Evolutionary conservation across 2,329 filamentous ascomycete species (phyloP).

Genomic region (Pyrenochaeta sp.): DNA sequence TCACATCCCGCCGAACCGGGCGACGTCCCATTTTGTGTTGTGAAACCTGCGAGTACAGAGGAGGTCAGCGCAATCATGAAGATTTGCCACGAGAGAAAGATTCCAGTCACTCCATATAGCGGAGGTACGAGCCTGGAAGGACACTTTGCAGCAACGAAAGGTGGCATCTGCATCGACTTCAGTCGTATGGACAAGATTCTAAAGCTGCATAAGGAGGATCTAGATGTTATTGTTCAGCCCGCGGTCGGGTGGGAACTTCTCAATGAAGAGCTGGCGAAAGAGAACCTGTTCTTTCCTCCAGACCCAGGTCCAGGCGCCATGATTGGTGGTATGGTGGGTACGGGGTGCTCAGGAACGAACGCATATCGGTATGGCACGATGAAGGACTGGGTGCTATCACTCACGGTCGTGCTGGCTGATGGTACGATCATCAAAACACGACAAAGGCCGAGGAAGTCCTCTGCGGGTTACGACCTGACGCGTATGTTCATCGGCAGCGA

Average conservation of each 20-base stretch:
- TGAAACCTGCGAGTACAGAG: conserved; percentile 80
- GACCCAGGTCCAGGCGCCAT: conserved; percentile 90
- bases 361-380: conserved; percentile 93
- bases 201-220: conserved; percentile 73
- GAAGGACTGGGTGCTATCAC: conserved; percentile 88
- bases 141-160: conserved; percentile 82
- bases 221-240: conserved; percentile 66
- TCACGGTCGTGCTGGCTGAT: conserved; percentile 90
- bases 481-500: conserved; percentile 90
- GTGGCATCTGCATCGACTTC: conserved; percentile 88
- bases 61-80: conserved; percentile 90
- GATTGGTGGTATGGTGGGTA: conserved; percentile 90
- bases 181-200: conserved; percentile 84
- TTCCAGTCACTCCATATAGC: conserved; percentile 87
- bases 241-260: conserved; percentile 87
- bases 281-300: conserved; percentile 86
- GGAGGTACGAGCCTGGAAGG: conserved; percentile 91
- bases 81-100: conserved; percentile 79
- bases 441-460: conserved; percentile 87
- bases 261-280: conserved; percentile 77
- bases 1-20: conserved; percentile 56
- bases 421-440: conserved; percentile 90
- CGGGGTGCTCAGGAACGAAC: conserved; percentile 82
- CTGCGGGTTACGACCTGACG: conserved; percentile 90
- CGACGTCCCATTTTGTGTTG: conserved; percentile 66